Conservation (phyloP, 352 stramenopile genomes). For the Globisporangium barbulae region DNA sequence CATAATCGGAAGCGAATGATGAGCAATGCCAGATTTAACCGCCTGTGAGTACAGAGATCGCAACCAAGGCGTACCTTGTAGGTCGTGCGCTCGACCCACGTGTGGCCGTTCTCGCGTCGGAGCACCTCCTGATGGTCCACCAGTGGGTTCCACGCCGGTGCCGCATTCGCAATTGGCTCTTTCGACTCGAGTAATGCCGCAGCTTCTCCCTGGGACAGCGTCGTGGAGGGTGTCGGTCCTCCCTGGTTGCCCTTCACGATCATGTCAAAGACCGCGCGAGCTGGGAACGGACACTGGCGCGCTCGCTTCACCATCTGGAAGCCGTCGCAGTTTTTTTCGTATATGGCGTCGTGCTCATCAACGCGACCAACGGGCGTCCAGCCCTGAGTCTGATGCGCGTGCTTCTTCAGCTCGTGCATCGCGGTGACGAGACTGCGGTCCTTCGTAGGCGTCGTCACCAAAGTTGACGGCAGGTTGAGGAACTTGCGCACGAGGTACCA, state of each 20-base stretch:
- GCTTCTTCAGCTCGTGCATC: conserved; percentile 50
- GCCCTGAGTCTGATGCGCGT: conserved; percentile 29
- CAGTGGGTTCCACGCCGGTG: conserved; percentile 30
- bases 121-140: conserved; percentile 50
- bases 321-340: conserved; percentile 49
- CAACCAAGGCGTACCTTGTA: conserved; percentile 33
- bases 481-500: conserved; percentile 73
- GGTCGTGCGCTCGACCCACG: conserved; percentile 52
- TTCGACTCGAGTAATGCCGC: background rate
- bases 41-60: background rate
- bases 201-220: background rate
- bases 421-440: conserved; percentile 48
- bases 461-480: conserved; percentile 42
- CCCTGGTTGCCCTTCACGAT: conserved; percentile 39
- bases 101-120: conserved; percentile 42
- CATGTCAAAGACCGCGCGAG: conserved; percentile 70
- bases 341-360: conserved; percentile 48
- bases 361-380: conserved; percentile 34
- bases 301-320: conserved; percentile 72
- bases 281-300: conserved; percentile 54
- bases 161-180: background rate
- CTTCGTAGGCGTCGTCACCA: conserved; percentile 36
- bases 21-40: background rate
- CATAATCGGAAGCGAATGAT: background rate
- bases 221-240: background rate